Percentiles rank a stretch among this genome's conserved stretches.
Conservation (phyloP, 202 grass and related monocot species). For the Saccharum hybrid region DNA sequence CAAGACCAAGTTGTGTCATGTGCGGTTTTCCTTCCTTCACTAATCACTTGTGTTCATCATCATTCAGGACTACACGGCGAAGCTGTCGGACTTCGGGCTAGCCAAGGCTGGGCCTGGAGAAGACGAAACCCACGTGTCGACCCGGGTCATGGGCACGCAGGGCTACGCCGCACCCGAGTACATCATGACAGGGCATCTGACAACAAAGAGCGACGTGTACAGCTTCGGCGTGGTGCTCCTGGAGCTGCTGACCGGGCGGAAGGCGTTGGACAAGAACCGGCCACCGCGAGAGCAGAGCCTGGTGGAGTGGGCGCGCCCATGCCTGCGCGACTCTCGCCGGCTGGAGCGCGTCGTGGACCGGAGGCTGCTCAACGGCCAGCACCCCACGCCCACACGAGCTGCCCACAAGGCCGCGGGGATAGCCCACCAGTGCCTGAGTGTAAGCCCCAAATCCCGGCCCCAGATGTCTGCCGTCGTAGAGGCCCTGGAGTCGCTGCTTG, state of each 20-base stretch:
- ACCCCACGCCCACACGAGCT: conserved; percentile 47
- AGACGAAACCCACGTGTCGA: conserved; percentile 53
- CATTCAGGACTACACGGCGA: conserved; percentile 45
- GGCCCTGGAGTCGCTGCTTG: conserved; percentile 52
- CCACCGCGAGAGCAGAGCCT: conserved; percentile 60
- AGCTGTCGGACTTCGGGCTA: conserved; percentile 49
- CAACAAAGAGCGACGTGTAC: conserved; percentile 65
- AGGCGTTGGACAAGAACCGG: conserved; percentile 58
- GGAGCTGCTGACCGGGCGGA: conserved; percentile 58
- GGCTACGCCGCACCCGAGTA: conserved; percentile 54
- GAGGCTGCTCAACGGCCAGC: conserved; percentile 27
- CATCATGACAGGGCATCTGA: conserved; percentile 66
- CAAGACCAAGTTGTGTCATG: background rate
- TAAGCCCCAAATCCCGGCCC: conserved; percentile 61
- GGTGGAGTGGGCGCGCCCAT: conserved; percentile 60
- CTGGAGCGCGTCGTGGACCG: conserved; percentile 56
- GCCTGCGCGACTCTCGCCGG: conserved; percentile 47
- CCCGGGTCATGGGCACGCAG: conserved; percentile 46
- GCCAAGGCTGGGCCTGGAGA: conserved; percentile 48
- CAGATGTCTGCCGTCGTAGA: conserved; percentile 58
- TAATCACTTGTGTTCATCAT: background rate
- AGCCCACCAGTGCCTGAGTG: conserved; percentile 57
- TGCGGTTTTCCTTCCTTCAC: background rate
- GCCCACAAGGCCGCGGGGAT: conserved; percentile 55
- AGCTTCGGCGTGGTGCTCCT: conserved; percentile 65